These are phyloP conservation scores for Pyrus bretschneideri DNA, from an alignment of 306 rosid species.

Conservation along the genomic window DNA sequence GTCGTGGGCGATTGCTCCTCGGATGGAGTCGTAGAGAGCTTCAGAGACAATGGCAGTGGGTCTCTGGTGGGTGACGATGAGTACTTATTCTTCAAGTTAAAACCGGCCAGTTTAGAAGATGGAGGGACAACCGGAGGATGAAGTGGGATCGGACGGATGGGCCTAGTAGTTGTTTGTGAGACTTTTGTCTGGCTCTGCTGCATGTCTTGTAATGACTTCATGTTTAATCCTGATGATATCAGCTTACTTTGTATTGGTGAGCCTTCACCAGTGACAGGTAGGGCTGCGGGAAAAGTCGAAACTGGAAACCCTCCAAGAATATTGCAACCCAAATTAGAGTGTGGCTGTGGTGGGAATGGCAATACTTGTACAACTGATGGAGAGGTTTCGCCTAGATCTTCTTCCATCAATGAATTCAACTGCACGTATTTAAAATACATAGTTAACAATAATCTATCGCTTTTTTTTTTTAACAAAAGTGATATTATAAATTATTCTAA, in stretches of 20 bases:
- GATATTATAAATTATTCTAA: not conserved
- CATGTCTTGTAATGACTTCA: not conserved
- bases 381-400: constrained; percentile 28
- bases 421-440: not conserved
- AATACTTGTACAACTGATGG: constrained; percentile 1
- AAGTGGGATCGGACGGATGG: constrained; percentile 60
- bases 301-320: constrained; percentile 28
- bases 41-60: constrained; percentile 47
- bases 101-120: constrained; percentile 55
- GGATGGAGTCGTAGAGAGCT: constrained; percentile 26
- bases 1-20: constrained; percentile 32
- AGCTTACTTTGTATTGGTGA: constrained; percentile 1
- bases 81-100: constrained; percentile 44
- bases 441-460: not conserved
- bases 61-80: constrained; percentile 7
- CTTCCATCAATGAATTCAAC: constrained; percentile 59
- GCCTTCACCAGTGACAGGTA: constrained; percentile 27
- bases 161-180: constrained; percentile 3
- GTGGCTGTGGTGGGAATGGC: constrained; percentile 18
- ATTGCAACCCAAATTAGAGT: constrained; percentile 6
- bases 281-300: constrained; percentile 27
- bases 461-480: not conserved
- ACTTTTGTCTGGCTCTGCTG: not conserved
- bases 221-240: not conserved
- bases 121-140: constrained; percentile 47